Conservation (phyloP, 768 basidiomycete species). For the Pulveroboletus ravenelii region DNA sequence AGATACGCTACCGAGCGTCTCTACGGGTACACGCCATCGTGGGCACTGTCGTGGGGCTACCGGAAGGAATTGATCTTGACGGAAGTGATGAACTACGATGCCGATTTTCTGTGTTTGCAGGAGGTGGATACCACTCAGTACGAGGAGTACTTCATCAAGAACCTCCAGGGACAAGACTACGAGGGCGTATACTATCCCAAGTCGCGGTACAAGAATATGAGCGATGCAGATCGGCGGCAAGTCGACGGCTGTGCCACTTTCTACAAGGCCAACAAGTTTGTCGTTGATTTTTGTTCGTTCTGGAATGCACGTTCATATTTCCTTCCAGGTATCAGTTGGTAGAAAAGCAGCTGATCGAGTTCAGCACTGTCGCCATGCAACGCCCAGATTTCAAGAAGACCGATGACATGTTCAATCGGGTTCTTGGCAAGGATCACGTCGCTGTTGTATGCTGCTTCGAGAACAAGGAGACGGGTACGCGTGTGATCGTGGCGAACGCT, state of each 20-base stretch:
- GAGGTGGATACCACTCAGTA: constrained; percentile 93
- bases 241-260: constrained; percentile 98
- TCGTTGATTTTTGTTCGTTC: constrained; percentile 17
- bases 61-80: constrained; percentile 83
- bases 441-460: constrained; percentile 86
- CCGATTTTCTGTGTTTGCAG: constrained; percentile 92
- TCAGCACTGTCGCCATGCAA: constrained; percentile 88
- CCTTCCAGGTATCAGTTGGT: constrained; percentile 77
- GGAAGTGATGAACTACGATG: constrained; percentile 74
- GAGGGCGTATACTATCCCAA: constrained; percentile 92
- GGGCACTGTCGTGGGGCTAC: constrained; percentile 96
- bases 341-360: constrained; percentile 91
- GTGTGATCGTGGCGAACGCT: constrained; percentile 83
- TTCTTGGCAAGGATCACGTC: constrained; percentile 91
- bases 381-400: constrained; percentile 94
- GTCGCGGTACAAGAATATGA: constrained; percentile 91
- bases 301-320: constrained; percentile 1
- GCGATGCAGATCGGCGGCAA: constrained; percentile 72
- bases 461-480: constrained; percentile 79
- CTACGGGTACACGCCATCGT: constrained; percentile 95
- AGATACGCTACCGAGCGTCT: constrained; percentile 80
- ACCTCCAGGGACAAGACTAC: constrained; percentile 71
- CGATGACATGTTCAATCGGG: constrained; percentile 99
- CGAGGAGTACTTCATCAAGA: constrained; percentile 82
- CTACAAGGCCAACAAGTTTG: constrained; percentile 85